Conservation (phyloP, 208 protist genomes). For the Leishmania aethiopica region DNA sequence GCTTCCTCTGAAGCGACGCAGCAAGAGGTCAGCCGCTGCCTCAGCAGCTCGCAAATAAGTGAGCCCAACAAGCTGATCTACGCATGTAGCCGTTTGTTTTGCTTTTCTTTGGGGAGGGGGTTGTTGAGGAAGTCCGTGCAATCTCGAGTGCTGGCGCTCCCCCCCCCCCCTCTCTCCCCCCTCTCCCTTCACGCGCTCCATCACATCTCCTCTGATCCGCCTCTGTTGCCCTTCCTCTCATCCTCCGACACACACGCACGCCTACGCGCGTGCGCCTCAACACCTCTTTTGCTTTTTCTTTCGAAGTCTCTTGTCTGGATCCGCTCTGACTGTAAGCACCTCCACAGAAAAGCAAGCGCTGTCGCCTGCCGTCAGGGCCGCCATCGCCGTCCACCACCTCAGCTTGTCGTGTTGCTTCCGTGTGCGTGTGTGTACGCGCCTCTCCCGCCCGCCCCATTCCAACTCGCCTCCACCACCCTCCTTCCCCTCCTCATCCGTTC, state of each 20-base stretch:
- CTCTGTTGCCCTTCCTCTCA: background rate
- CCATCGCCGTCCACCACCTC: background rate
- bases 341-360: background rate
- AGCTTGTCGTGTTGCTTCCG: background rate
- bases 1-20: background rate
- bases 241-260: background rate
- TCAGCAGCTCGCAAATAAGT: background rate
- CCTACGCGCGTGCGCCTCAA: background rate
- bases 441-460: background rate
- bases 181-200: background rate
- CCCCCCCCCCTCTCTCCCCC: background rate
- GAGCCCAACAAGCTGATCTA: background rate
- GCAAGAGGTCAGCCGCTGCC: background rate
- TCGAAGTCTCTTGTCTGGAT: background rate
- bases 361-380: background rate
- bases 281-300: background rate
- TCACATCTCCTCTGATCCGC: background rate
- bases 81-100: background rate
- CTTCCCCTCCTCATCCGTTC: background rate
- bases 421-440: background rate
- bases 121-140: background rate
- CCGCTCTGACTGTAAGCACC: background rate
- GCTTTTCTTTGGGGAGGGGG: too few species aligned
- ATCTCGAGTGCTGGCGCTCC: background rate
- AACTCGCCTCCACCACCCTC: too few species aligned